phyloP scores from a whole-genome alignment of 2,329 filamentous ascomycete genomes.

The Fusarium sp. region DNA sequence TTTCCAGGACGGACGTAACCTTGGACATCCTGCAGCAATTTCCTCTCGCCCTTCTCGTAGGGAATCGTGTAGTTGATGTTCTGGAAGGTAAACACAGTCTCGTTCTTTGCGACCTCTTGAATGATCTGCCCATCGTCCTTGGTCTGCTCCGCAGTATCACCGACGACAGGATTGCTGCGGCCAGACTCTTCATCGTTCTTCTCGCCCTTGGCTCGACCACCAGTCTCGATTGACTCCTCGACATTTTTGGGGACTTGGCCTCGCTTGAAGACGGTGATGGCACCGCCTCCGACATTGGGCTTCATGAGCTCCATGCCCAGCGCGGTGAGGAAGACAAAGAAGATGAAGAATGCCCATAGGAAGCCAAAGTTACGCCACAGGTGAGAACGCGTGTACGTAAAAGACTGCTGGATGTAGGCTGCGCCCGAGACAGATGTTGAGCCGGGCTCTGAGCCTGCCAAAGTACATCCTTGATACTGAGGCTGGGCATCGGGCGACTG shows the following conservation, averaged over 20 bases:
- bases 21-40: constrained; percentile 78
- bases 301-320: constrained; percentile 73
- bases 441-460: constrained; percentile 58
- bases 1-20: constrained; percentile 88
- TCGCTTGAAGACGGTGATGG: constrained; percentile 69
- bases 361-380: constrained; percentile 83
- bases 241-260: constrained; percentile 68
- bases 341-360: constrained; percentile 75
- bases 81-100: constrained; percentile 64
- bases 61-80: constrained; percentile 61
- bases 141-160: constrained; percentile 36
- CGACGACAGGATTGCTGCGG: constrained; percentile 39
- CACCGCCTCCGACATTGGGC: constrained; percentile 66
- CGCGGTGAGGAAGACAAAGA: constrained; percentile 78
- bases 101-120: constrained; percentile 66
- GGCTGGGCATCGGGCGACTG: constrained; percentile 46
- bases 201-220: constrained; percentile 49
- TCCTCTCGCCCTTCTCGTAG: constrained; percentile 69
- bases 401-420: constrained; percentile 62
- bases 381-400: constrained; percentile 64
- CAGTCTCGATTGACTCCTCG: constrained; percentile 64
- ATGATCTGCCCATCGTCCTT: constrained; percentile 41
- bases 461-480: constrained; percentile 63
- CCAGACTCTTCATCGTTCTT: constrained; percentile 62
- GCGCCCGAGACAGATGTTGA: constrained; percentile 60